Evolutionary conservation across 176 grass and related monocot species (phyloP).

Genomic region (Hsuehochloa calcarea): DNA sequence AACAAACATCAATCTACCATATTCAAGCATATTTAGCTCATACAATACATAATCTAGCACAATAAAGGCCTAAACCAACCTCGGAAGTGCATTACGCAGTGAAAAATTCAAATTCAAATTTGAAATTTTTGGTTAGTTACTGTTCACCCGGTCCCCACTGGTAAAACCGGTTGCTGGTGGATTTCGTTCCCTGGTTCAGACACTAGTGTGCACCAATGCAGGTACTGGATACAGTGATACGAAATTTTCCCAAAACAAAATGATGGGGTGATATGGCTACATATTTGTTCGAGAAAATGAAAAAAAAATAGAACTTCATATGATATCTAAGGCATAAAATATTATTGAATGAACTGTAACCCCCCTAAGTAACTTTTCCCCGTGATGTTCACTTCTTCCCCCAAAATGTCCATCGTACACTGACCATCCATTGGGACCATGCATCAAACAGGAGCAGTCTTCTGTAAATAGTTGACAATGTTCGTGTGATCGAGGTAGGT

Average conservation of each 20-base stretch:
- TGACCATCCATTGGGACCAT: background rate
- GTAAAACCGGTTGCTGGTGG: too few species aligned
- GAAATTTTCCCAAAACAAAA: background rate
- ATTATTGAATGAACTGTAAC: background rate
- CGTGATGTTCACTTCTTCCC: background rate
- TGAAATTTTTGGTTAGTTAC: too few species aligned
- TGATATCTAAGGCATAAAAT: background rate
- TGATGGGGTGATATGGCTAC: background rate
- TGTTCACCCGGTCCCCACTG: too few species aligned
- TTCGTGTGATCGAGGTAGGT: background rate
- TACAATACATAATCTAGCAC: too few species aligned
- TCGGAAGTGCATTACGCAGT: too few species aligned
- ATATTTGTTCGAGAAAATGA: background rate
- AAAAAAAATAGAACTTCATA: background rate
- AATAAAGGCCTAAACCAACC: too few species aligned
- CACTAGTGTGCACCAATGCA: background rate
- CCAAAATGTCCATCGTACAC: background rate
- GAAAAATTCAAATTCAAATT: too few species aligned
- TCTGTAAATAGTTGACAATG: background rate
- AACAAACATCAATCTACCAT: too few species aligned
- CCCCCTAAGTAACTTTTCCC: background rate
- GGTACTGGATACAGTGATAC: background rate
- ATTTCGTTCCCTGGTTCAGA: background rate
- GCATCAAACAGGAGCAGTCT: background rate
- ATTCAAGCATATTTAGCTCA: too few species aligned